Base-by-base conservation (phyloP, 1,139 yeast species). In the Debaryomyces sp. region DNA sequence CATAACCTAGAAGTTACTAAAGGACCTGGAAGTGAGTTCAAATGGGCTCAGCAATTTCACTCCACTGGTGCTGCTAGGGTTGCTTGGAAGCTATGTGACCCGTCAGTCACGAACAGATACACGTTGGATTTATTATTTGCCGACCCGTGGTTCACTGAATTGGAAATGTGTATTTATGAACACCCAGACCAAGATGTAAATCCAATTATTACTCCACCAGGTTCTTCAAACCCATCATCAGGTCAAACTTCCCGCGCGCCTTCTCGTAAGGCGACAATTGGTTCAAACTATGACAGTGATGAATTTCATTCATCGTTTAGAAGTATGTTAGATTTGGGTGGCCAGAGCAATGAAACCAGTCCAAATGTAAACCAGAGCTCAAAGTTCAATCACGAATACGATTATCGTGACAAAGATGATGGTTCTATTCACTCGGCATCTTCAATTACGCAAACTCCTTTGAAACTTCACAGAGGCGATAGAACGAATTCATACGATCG, bases 31-130 rank as follows among this genome's bases (percentile, higher is more conserved):
- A 63, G 80, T 6, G 94, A 87, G 59, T 87, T 82, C 59, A 78
- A 78, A 57, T 78, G 83, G 71, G 86, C 89, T 0, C 73, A 80
- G 41, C 81, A 79, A 49, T 85, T 86, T 63, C 81, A 79, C 27
- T 74, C 77, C 44, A 63, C 78, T 1, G 84, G 84, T 17, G 85
- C 86, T 15, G 76, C 89, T 4, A 74, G 91, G 55, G 82, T 83
- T 6, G 89, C 90, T 6, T 86, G 92, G 91, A 80, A 87, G 61
- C 68, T 87, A 48, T 82, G 88, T 59, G 91, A 87, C 59, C 89
- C 90, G 6, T 71, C 81, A 26, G 71, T 77, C 0, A 61, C 56
- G 2, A 69, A 80, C 8, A 71, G 95, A 52, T 83, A 84, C 62
- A 74, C 78, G 22, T 59, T 87, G 56, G 75, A 78, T 1, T 73